Evolutionary conservation across 2,329 filamentous ascomycete species (phyloP), one percentile per base, ranked within the genome.

Genomic region (Acarospora socialis): DNA sequence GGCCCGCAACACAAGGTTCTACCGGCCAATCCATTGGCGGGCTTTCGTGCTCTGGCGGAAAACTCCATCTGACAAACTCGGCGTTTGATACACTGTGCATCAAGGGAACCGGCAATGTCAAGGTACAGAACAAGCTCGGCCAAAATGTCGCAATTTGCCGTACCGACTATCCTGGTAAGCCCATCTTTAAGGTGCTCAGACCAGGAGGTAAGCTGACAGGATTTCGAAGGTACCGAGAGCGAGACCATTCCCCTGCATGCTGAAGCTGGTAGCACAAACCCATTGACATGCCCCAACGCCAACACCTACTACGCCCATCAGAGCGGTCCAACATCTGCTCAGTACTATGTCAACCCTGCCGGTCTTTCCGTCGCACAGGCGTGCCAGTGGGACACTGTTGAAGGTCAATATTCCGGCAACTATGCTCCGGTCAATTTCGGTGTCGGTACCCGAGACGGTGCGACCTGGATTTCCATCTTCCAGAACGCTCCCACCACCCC

Each of bases 301-400:
- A 52, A 54, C 29, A 65, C 61, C 30, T 92, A 87, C 65, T 95
- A 84, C 65, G 59, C 65, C 39, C 92, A 82, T 81, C 45, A 81
- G 48, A 70, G 70, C 46, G 68, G 69, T 54, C 47, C 61, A 30
- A 95, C 90, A 32, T 86, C 82, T 28, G 86, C 86, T 26, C 90
- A 95, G 61, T 95, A 93, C 70, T 98, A 98, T 54, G 70, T 95
- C 59, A 95, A 95, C 70, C 80, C 80, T 47, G 68, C 72, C 46
- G 84, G 83, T 38, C 63, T 79, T 32, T 47, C 58, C 12, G 60
- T 73, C 36, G 54, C 73, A 43, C 59, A 86, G 8, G 81, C 72
- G 30, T 98, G 90, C 61, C 58, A 69, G 36, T 95, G 90, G 90
- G 63, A 70, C 31, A 65, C 65, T 13, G n/a, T n/a, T n/a, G 63